Percentiles rank a stretch among this genome's conserved stretches.
Evolutionary conservation across 441 rosid genomes (phyloP).

Genomic region (Populus hybrid): DNA sequence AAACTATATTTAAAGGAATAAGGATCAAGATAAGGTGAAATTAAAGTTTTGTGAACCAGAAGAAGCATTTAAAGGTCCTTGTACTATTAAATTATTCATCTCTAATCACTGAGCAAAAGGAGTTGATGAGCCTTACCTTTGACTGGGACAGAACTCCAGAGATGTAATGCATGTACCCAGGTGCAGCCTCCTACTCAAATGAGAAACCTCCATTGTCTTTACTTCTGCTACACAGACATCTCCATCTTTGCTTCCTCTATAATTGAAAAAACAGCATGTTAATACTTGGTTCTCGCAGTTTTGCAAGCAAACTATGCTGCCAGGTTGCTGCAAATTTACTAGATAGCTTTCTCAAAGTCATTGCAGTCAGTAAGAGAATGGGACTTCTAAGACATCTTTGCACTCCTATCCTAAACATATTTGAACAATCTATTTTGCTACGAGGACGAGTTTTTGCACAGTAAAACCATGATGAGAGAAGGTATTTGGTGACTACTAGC

Average conservation of each 20-base stretch:
- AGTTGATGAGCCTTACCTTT: slow-evolving; percentile 47
- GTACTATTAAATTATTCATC: neutral
- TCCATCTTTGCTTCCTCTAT: slow-evolving; percentile 92
- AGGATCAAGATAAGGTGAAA: neutral
- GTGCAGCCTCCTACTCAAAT: slow-evolving; percentile 88
- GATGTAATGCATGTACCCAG: slow-evolving; percentile 65
- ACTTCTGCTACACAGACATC: slow-evolving; percentile 77
- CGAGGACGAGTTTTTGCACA: neutral
- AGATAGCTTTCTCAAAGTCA: neutral
- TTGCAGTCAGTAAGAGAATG: neutral
- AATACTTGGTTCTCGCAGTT: neutral
- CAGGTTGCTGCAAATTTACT: neutral
- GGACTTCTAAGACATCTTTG: neutral
- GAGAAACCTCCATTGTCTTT: slow-evolving; percentile 86
- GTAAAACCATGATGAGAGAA: neutral
- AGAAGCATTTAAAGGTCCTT: neutral
- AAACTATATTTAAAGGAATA: neutral
- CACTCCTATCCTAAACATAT: neutral
- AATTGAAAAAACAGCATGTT: slow-evolving; percentile 11
- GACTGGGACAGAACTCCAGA: slow-evolving; percentile 80
- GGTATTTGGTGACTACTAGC: neutral
- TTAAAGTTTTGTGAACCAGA: neutral
- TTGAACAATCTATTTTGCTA: neutral
- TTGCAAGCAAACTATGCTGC: neutral
- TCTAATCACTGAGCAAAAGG: neutral